Percentiles rank a stretch among this genome's conserved stretches.
Conservation (phyloP, 495 filamentous ascomycete species). For the Schizothecium vesticola region DNA sequence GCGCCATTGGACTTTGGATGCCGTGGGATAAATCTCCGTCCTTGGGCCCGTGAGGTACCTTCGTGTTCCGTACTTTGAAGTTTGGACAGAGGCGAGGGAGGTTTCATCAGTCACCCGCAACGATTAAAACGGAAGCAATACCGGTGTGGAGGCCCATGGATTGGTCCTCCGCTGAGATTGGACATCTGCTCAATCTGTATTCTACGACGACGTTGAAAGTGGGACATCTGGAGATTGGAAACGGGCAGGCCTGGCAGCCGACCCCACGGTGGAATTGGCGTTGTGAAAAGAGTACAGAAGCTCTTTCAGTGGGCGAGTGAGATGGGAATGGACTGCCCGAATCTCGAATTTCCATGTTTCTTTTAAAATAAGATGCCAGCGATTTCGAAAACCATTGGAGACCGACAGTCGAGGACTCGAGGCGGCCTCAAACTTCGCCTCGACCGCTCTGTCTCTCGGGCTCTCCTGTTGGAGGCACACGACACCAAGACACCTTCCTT, state of each 20-base stretch:
- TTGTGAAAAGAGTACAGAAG: background rate
- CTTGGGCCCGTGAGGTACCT: background rate
- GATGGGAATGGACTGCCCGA: background rate
- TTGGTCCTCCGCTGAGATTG: background rate
- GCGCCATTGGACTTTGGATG: background rate
- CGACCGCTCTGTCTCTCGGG: background rate
- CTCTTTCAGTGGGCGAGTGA: background rate
- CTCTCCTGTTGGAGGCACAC: background rate
- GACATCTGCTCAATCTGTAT: background rate
- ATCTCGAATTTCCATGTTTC: background rate
- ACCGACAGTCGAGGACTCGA: background rate
- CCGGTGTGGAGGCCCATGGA: background rate
- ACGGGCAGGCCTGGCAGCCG: background rate
- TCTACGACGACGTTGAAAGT: background rate
- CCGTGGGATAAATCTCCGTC: background rate
- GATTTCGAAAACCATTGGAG: background rate
- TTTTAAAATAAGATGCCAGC: too few relatives aligned
- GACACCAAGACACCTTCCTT: constrained; percentile 10
- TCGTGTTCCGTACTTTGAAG: background rate
- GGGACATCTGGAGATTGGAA: background rate
- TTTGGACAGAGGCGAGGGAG: background rate
- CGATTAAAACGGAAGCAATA: background rate
- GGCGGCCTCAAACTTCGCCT: background rate
- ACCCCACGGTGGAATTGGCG: background rate
- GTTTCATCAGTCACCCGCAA: background rate